Evolutionary conservation across 2,329 filamentous ascomycete genomes (phyloP).

Genomic region (Aotearoamyces nothofagi): DNA sequence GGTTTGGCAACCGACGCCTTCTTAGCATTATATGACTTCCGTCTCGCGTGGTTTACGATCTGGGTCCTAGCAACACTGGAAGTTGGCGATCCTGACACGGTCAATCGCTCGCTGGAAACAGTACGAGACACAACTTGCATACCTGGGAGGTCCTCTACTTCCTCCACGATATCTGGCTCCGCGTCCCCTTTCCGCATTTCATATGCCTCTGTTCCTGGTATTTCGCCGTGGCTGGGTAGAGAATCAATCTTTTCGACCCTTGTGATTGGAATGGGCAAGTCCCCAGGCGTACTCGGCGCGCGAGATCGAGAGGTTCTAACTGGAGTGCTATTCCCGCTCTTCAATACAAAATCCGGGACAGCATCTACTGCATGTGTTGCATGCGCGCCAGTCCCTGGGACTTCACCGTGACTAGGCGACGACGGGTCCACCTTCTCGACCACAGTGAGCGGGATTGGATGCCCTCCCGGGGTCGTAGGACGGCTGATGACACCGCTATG

Average conservation of each 20-base stretch:
- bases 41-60: conserved; percentile 23
- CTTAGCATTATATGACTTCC: conserved; percentile 18
- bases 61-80: conserved; percentile 31
- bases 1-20: too few species aligned
- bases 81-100: conserved; percentile 42
- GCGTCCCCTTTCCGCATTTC: conserved; percentile 39
- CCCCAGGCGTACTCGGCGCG: conserved; percentile 16
- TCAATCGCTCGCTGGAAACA: conserved; percentile 37
- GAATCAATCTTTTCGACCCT: conserved; percentile 42
- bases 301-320: conserved; percentile 11
- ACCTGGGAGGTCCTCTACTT: conserved; percentile 34
- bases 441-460: conserved; percentile 38
- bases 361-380: conserved; percentile 39
- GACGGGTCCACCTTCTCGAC: conserved; percentile 39
- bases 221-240: conserved; percentile 40
- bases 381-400: conserved; percentile 43
- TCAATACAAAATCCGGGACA: conserved; percentile 42
- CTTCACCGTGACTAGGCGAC: conserved; percentile 41
- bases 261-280: conserved; percentile 37
- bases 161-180: conserved; percentile 42
- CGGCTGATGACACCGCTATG: conserved; percentile 1
- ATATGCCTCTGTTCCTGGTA: conserved; percentile 43
- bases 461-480: conserved; percentile 12
- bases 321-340: conserved; percentile 17
- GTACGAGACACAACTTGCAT: conserved; percentile 24